Conservation (phyloP, 192 early-diverging fungal species). For the Entophlyctis luteolus region DNA sequence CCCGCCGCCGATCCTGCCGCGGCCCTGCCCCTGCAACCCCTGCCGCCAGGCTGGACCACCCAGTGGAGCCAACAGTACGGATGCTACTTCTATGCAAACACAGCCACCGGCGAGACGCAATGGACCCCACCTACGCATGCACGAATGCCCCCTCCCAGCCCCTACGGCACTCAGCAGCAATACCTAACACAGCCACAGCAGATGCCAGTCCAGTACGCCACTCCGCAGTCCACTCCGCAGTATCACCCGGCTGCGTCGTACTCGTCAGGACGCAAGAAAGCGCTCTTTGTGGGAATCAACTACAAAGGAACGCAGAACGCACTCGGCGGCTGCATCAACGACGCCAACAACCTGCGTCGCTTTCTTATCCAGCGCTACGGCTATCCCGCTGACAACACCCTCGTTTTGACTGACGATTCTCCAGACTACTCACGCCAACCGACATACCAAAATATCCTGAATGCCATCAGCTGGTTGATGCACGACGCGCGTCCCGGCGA, state of each 20-base stretch:
- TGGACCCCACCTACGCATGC: constrained; percentile 16
- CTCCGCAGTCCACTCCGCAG: too few species aligned
- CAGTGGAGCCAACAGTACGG: constrained; percentile 24
- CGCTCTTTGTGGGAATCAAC: constrained; percentile 34
- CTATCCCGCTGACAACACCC: neutral
- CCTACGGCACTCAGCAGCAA: neutral
- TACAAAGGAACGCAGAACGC: constrained; percentile 21
- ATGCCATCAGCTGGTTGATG: constrained; percentile 47
- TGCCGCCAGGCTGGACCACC: constrained; percentile 35
- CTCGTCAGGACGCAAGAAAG: constrained; percentile 29
- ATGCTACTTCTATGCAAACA: constrained; percentile 28
- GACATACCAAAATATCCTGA: constrained; percentile 47
- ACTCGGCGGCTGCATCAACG: constrained; percentile 17
- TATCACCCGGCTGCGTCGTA: too few species aligned
- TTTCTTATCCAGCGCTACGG: constrained; percentile 11
- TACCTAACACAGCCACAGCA: neutral
- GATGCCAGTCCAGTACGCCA: too few species aligned
- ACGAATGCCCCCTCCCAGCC: too few species aligned
- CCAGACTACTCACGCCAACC: constrained; percentile 12
- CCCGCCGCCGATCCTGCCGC: neutral
- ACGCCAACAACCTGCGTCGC: neutral
- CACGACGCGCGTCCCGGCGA: constrained; percentile 45
- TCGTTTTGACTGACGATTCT: constrained; percentile 14
- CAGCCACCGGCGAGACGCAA: constrained; percentile 29
- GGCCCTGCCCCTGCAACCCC: neutral